These are phyloP conservation scores for Rhodotorula sp. DNA, from an alignment of 1,284 basidiomycete genomes.

Conservation along the genomic window DNA sequence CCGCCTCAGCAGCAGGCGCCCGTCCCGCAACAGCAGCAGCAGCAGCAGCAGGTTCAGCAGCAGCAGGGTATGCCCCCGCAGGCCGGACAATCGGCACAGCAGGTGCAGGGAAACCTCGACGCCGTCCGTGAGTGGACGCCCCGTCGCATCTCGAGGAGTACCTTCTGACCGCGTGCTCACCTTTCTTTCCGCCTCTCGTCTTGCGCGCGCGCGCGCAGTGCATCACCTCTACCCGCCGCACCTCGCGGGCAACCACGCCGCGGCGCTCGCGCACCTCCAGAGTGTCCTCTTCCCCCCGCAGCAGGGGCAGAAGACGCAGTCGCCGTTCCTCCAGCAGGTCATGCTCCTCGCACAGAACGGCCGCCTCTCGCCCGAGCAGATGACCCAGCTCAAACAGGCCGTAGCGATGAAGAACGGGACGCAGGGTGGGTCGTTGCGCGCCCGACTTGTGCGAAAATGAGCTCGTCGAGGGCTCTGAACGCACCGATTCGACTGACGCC, in stretches of 20 bases:
- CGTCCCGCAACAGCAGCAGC: slow-evolving; percentile 10
- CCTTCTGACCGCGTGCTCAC: neutral
- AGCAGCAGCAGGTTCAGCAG: slow-evolving; percentile 8
- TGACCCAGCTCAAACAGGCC: slow-evolving; percentile 35
- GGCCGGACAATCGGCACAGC: neutral
- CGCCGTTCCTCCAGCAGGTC: slow-evolving; percentile 35
- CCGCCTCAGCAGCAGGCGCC: neutral
- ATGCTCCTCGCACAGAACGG: slow-evolving; percentile 38
- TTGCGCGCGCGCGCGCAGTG: neutral
- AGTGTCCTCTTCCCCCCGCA: slow-evolving; percentile 39
- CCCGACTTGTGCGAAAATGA: too few species aligned
- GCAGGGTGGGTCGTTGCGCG: slow-evolving; percentile 11
- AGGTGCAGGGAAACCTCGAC: slow-evolving; percentile 21
- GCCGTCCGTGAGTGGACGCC: slow-evolving; percentile 19
- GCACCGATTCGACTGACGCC: neutral
- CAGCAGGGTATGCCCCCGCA: slow-evolving; percentile 18
- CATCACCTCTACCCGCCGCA: slow-evolving; percentile 39
- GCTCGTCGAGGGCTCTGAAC: neutral
- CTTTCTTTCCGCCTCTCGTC: slow-evolving; percentile 33
- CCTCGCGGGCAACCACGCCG: slow-evolving; percentile 28
- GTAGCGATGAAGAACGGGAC: slow-evolving; percentile 29
- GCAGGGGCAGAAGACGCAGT: slow-evolving; percentile 18
- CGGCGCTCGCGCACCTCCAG: slow-evolving; percentile 35
- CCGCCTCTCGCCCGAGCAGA: slow-evolving; percentile 35
- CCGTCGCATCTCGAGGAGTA: neutral